Evolutionary conservation across 2,329 filamentous ascomycete species (phyloP).

Genomic region (Botryotinia narcissicola): DNA sequence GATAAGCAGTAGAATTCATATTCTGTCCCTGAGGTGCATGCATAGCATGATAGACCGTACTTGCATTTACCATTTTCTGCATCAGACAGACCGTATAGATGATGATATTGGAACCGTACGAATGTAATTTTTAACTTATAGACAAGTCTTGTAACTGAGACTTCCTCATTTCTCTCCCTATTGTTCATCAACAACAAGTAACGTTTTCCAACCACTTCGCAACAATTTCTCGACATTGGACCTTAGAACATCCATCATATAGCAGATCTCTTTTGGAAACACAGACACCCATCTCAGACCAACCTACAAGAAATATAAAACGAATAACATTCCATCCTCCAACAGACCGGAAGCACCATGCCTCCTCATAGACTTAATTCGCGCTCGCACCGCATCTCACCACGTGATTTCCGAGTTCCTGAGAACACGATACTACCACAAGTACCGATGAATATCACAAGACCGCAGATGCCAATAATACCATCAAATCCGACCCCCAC

Average conservation of each 20-base stretch:
- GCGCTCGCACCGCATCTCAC: background rate
- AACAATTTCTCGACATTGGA: background rate
- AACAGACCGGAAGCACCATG: background rate
- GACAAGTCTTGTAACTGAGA: background rate
- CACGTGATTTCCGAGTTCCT: accelerated
- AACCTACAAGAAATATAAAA: background rate
- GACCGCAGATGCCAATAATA: background rate
- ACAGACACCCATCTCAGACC: background rate
- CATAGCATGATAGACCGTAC: background rate
- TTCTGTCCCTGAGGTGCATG: background rate
- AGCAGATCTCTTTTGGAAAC: background rate
- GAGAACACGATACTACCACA: background rate
- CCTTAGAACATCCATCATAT: background rate
- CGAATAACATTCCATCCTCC: background rate
- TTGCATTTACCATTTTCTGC: background rate
- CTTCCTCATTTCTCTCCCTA: background rate
- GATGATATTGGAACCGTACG: background rate
- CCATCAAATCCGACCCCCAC: too few species aligned
- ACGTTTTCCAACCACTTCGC: background rate
- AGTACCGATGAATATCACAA: background rate
- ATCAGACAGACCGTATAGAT: background rate
- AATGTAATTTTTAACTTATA: background rate
- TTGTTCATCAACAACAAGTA: background rate
- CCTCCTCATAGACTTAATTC: background rate
- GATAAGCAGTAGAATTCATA: background rate